Percentiles rank a stretch among this genome's conserved stretches.
These are phyloP conservation scores for barley (Hordeum vulgare) DNA, from an alignment of 176 grass and related monocot genomes.

Conservation along the genomic window DNA sequence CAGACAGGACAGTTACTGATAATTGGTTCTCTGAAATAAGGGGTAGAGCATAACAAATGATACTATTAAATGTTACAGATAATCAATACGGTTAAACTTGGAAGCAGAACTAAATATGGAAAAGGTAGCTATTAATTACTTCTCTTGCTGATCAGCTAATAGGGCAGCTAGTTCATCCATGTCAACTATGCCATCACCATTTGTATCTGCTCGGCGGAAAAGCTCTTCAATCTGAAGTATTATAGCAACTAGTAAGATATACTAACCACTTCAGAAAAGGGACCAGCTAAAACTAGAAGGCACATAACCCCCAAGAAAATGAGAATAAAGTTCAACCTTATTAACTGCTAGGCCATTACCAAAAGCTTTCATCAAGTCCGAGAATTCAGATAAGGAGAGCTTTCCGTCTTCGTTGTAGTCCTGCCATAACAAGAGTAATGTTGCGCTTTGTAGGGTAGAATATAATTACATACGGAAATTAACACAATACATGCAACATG, in stretches of 20 bases:
- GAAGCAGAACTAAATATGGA: constrained; percentile 10
- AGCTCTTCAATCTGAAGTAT: constrained; percentile 70
- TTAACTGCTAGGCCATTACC: constrained; percentile 59
- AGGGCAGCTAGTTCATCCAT: constrained; percentile 85
- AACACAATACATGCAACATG: constrained; percentile 4
- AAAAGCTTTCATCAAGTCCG: constrained; percentile 89
- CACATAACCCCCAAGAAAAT: constrained; percentile 3
- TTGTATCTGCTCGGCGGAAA: constrained; percentile 80
- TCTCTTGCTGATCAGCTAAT: constrained; percentile 77
- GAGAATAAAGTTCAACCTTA: constrained; percentile 48
- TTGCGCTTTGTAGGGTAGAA: constrained; percentile 10
- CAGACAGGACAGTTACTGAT: constrained; percentile 94
- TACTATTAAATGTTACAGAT: background rate
- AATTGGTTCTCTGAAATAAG: constrained; percentile 81
- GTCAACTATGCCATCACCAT: constrained; percentile 89
- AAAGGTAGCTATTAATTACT: constrained; percentile 44
- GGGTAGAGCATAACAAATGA: background rate
- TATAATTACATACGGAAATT: background rate
- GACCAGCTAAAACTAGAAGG: background rate
- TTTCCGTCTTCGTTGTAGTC: constrained; percentile 72
- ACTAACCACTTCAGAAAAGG: background rate
- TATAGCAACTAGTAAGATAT: constrained; percentile 20
- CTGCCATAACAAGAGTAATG: constrained; percentile 34
- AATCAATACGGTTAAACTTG: constrained; percentile 10
- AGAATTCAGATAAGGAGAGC: constrained; percentile 73